phyloP scores from a whole-genome alignment of 1,139 yeast genomes.

The Groenewaldozyma sp. region DNA sequence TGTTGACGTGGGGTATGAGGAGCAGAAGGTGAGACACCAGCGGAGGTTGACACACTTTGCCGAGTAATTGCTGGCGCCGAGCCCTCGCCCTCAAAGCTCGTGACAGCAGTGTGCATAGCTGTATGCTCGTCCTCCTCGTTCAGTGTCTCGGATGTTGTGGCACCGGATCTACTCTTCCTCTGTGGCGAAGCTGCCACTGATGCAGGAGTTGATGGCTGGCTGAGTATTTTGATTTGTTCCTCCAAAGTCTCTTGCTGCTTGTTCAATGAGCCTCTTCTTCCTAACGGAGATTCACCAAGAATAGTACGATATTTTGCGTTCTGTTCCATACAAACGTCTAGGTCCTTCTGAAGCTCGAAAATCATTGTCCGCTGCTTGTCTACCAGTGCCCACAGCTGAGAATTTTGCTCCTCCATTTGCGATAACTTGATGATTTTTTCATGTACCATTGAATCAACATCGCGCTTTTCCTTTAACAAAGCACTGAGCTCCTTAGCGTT shows the following conservation, averaged over 20 bases:
- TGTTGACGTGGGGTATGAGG: background rate
- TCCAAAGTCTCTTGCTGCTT: slow-evolving; percentile 1
- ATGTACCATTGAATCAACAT: slow-evolving; percentile 13
- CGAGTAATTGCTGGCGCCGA: background rate
- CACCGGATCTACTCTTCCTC: background rate
- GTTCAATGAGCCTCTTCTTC: background rate
- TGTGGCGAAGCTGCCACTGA: background rate
- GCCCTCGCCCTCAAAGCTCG: background rate
- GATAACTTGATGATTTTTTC: slow-evolving; percentile 15
- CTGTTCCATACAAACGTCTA: slow-evolving; percentile 19
- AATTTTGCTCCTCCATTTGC: slow-evolving; percentile 22
- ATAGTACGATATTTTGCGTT: slow-evolving; percentile 10
- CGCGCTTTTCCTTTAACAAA: slow-evolving; percentile 8
- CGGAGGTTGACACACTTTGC: background rate
- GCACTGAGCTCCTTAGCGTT: slow-evolving; percentile 5
- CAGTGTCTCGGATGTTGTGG: background rate
- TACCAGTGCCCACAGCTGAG: slow-evolving; percentile 25
- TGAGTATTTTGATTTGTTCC: background rate
- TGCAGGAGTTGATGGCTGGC: background rate
- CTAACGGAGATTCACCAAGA: background rate
- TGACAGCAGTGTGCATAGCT: slow-evolving; percentile 1
- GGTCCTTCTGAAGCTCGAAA: slow-evolving; percentile 23
- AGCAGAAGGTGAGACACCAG: background rate
- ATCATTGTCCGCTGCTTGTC: slow-evolving; percentile 25
- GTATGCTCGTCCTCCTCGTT: too few species aligned